These are phyloP conservation scores for Solanum aculeatissimum DNA, from an alignment of 305 asterid species.

Conservation along the genomic window DNA sequence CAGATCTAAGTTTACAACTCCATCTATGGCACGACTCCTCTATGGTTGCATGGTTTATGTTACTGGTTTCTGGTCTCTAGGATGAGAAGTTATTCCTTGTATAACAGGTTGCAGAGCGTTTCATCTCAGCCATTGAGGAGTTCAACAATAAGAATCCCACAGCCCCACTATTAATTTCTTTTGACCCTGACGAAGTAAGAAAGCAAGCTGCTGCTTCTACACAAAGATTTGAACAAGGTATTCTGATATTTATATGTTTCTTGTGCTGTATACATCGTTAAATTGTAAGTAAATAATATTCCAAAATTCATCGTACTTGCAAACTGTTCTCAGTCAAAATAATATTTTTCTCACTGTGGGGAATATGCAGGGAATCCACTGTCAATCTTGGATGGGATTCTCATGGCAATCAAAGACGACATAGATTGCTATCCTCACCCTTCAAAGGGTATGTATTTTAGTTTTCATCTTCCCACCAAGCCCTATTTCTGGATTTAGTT, in stretches of 20 bases:
- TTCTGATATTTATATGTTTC: neutral
- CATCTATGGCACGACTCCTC: slow-evolving; percentile 53
- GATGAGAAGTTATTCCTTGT: neutral
- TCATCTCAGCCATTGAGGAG: slow-evolving; percentile 76
- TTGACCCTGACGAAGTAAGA: slow-evolving; percentile 70
- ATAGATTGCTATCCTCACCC: slow-evolving; percentile 86
- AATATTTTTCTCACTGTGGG: slow-evolving; percentile 2
- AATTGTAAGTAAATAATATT: neutral
- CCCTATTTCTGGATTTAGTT: slow-evolving; percentile 3
- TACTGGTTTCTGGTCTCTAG: neutral
- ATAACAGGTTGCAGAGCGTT: slow-evolving; percentile 73
- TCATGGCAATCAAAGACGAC: slow-evolving; percentile 93
- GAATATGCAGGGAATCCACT: slow-evolving; percentile 58
- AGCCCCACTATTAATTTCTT: slow-evolving; percentile 70
- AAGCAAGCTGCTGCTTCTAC: slow-evolving; percentile 92
- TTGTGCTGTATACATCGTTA: neutral
- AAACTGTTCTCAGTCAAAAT: neutral
- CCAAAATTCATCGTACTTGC: neutral
- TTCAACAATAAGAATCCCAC: slow-evolving; percentile 50
- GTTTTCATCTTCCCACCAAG: neutral
- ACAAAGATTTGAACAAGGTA: slow-evolving; percentile 90
- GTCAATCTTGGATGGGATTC: slow-evolving; percentile 80
- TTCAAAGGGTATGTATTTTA: slow-evolving; percentile 49
- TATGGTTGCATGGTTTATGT: neutral
- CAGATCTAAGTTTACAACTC: slow-evolving; percentile 73